Evolutionary conservation across 257 asterid species (phyloP), one percentile per base, ranked within the genome.

Genomic region (Solanum appendiculatum): DNA sequence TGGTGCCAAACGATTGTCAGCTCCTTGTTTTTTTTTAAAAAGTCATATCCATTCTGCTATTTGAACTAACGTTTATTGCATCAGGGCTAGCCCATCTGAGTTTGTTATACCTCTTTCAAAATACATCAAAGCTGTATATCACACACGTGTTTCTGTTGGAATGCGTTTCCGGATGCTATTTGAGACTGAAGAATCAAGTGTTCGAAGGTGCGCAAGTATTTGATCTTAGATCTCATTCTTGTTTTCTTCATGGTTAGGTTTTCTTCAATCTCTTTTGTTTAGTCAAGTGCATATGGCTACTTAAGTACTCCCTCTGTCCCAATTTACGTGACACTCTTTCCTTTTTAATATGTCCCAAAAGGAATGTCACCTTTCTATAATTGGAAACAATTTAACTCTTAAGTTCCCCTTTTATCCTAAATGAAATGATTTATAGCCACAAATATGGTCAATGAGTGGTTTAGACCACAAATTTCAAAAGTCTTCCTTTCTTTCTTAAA

Each of bases 11-110:
- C 40, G 33, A 86, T n/a, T 34, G 75, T 84, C 83, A 46, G 37
- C 23, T 36, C 51, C 78, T 74, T 29, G 3, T 73, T 25, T 72
- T 9, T 72, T 31, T 4, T 48, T 36, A 48, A 51, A 2, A 56
- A 56, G 64, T 56, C 31, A 16, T 70, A 2, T 9, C 25, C 46
- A 16, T 33, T 51, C 69, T 75, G 46, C 75, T 44, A 48, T 72
- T 88, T 73, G 87, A 88, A 46, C 85, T 84, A 86, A 16, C 88
- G 66, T 86, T 90, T 69, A 37, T 82, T 31, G 37, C 64, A 72
- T 84, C 98, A 96, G 99, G 97, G 99, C 98, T 58, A 94, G 99
- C 87, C 98, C 99, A 87, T 96, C 98, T 87, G 99, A 96, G 91
- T 96, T 96, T 73, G 97, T 96, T 85, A 95, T 94, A 69, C 94